Conservation (phyloP, 352 stramenopile genomes). For the Phytophthora rubi region DNA sequence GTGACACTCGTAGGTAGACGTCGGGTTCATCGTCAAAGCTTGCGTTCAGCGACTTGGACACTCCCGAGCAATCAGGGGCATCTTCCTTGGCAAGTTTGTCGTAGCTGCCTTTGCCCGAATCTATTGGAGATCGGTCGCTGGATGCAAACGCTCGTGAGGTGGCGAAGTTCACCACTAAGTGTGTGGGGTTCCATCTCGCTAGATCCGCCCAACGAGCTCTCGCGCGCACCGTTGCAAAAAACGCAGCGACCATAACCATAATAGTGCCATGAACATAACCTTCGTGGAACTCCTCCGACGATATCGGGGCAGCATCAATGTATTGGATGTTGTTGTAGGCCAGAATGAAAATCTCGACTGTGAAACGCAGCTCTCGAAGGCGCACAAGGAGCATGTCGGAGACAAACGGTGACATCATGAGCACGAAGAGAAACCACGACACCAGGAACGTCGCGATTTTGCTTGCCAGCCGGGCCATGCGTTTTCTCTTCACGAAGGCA, state of each 20-base stretch:
- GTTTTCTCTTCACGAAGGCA: neutral
- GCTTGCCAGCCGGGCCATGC: constrained; percentile 3
- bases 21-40: neutral
- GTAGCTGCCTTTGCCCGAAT: neutral
- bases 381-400: constrained; percentile 46
- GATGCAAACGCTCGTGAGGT: neutral
- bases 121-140: neutral
- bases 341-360: constrained; percentile 48
- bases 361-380: constrained; percentile 45
- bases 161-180: neutral
- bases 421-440: constrained; percentile 35
- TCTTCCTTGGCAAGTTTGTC: neutral
- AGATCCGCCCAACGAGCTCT: constrained; percentile 15
- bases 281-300: constrained; percentile 13
- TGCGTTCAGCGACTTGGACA: neutral
- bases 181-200: constrained; percentile 20
- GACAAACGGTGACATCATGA: constrained; percentile 33
- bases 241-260: neutral
- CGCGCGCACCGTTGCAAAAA: constrained; percentile 23
- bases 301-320: constrained; percentile 19
- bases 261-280: constrained; percentile 6
- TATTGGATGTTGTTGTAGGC: constrained; percentile 24
- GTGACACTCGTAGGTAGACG: neutral
- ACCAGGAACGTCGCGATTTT: constrained; percentile 36
- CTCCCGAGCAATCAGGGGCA: neutral